phyloP scores from a whole-genome alignment of 2,329 filamentous ascomycete species.

The Raffaelea arxii region DNA sequence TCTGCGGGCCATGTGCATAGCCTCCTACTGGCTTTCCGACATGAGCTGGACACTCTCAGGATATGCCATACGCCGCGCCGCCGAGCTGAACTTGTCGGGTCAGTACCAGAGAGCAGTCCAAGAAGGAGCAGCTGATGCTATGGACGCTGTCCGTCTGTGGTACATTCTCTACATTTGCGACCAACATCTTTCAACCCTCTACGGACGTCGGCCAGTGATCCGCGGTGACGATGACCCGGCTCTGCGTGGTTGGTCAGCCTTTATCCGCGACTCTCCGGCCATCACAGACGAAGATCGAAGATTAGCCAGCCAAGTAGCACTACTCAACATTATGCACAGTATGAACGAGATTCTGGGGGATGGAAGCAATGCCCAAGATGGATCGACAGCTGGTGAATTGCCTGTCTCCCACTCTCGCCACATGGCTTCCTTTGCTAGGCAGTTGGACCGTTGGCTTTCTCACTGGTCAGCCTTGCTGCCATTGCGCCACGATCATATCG shows the following conservation, averaged over 20 bases:
- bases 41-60: conserved; percentile 54
- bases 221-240: conserved; percentile 32
- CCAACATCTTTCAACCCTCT: conserved; percentile 51
- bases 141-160: conserved; percentile 49
- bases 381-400: too few relatives aligned
- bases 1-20: conserved; percentile 49
- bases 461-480: conserved; percentile 22
- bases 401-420: conserved; percentile 38
- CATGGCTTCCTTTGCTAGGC: conserved; percentile 20
- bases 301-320: conserved; percentile 46
- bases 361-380: background rate
- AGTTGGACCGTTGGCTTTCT: conserved; percentile 27
- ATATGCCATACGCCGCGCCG: conserved; percentile 38
- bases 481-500: conserved; percentile 23
- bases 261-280: conserved; percentile 37
- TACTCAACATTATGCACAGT: conserved; percentile 48
- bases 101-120: conserved; percentile 29
- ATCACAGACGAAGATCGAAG: conserved; percentile 45
- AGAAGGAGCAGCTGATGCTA: conserved; percentile 28
- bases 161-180: conserved; percentile 53
- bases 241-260: conserved; percentile 47
- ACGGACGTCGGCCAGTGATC: conserved; percentile 48
- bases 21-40: conserved; percentile 53
- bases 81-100: conserved; percentile 34
- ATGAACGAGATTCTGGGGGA: conserved; percentile 43